Evolutionary conservation across 345 rosid genomes (phyloP), one percentile per base, ranked within the genome.

Genomic region (Melaleuca quinquenervia): DNA sequence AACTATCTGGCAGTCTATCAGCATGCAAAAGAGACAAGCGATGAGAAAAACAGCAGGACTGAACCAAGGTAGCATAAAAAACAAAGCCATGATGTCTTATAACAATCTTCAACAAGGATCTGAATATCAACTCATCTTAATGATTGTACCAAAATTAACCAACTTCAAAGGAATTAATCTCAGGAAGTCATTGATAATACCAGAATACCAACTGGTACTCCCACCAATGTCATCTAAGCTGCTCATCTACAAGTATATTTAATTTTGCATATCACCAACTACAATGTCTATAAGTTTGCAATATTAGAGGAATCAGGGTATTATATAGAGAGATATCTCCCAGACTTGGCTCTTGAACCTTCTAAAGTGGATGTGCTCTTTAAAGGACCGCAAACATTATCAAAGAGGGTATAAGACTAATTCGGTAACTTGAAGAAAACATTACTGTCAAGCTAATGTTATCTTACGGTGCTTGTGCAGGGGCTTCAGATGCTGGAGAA

Each of bases 381-480:
- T 52, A 91, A 53, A 70, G 85, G 85, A 88, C 94, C 91, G 88
- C 41, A 85, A 88, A 50, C 52, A 41, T 53, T 84, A 58, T 41
- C 55, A 22, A 24, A 84, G 45, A 51, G 82, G 54, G 54, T 82
- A 53, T 49, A 84, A 51, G 49, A 83, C 16, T 41, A 29, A 85
- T 58, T 62, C 48, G 49, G 16, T 70, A 85, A 53, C 64, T 60
- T 75, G 85, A 53, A 84, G 48, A 82, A 52, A 41, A 75, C 22
- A 58, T 45, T 44, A 58, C 45, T 0, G 18, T 22, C 20, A 84
- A 24, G n/a, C 51, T 76, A 52, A 32, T 83, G 80, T 18, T 32
- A 86, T 88, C 96, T 91, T 88, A 96, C 96, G 53, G 86, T 53
- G 94, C 90, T 90, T 93, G 95, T 54, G 87, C 92, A 90, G 95